Evolutionary conservation across 768 basidiomycete species (phyloP), one percentile per base, ranked within the genome.

Genomic region (Phylloporus arenicola): DNA sequence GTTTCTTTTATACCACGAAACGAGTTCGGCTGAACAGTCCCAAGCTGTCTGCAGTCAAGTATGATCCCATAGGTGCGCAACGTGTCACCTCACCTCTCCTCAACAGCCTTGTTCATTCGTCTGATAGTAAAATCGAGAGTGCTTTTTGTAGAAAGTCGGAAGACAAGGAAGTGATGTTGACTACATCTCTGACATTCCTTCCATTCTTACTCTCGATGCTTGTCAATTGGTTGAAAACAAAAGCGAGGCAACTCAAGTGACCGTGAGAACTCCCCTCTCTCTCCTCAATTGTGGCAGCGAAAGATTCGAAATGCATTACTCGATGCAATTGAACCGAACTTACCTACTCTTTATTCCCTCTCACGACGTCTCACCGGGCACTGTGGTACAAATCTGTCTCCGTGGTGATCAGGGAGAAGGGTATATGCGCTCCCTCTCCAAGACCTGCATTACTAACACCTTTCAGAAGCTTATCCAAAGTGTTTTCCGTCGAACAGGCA

Each of bases 1-100:
- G 92, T 11, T 92, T 79, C 72, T 93, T 93, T 68, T 95, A 94
- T 70, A 90, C 89, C 19, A 87, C 87, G 3, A 79, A 84, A 54
- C 79, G 92, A 19, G 70, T 84, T 37, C 78, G 92, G 11, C 68
- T 58, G 45, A 62, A 78, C 61, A 86, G 83, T 2, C 82, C 88
- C n/a, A 86, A 79, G 67, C 70, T 95, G 44, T 83, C 88, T 8
- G 84, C 88, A n/a, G 86, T 94, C 59, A 95, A 94, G 68, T 94
- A 93, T 65, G 92, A 95, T 62, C 90, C 91, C 1, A 72, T 74
- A 62, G 89, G 92, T 91, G 65, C 51, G 81, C 65, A n/a, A 29
- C 44, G 4, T 27, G 19, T 46, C 45, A 9, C 17, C 17, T 46
- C 45, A 9, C 17, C 17, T 27, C 45, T n/a, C 29, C 3, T 47